Evolutionary conservation across 2,329 filamentous ascomycete species (phyloP).

Genomic region (Achaetomium macrosporum): DNA sequence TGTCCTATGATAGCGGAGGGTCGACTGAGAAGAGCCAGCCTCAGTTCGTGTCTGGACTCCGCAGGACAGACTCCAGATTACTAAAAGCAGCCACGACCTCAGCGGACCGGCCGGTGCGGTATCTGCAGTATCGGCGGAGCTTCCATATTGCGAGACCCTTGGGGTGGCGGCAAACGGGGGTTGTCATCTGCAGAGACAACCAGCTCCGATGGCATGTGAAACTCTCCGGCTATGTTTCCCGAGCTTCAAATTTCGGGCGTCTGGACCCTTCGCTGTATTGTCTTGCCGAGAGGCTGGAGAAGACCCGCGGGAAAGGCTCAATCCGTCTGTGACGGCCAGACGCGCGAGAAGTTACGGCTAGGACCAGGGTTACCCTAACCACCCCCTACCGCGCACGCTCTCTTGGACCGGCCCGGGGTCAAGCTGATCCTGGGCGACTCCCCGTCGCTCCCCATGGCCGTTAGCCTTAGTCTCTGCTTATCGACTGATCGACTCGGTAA

Average conservation of each 20-base stretch:
- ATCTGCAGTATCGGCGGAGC: not conserved
- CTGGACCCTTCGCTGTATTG: not conserved
- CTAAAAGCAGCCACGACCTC: not conserved
- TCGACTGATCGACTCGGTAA: constrained; percentile 22
- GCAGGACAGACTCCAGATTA: too few species aligned
- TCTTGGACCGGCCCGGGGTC: constrained; percentile 18
- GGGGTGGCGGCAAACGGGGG: not conserved
- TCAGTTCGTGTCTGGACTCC: not conserved
- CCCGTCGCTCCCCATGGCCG: constrained; percentile 8
- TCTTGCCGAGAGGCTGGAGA: constrained; percentile 9
- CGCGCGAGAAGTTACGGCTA: constrained; percentile 10
- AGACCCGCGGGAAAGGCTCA: constrained; percentile 8
- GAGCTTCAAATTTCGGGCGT: not conserved
- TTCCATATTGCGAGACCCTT: not conserved
- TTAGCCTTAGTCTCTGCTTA: constrained; percentile 14
- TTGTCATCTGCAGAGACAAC: not conserved
- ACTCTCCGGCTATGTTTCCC: not conserved
- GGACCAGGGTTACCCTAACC: constrained; percentile 15
- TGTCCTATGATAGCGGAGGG: constrained; percentile 2
- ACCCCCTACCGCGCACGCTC: constrained; percentile 14
- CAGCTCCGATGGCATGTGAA: too few species aligned
- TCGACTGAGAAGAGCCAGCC: constrained; percentile 6
- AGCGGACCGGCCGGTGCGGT: not conserved
- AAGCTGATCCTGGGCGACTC: constrained; percentile 20
- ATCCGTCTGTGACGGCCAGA: constrained; percentile 13